Evolutionary conservation across 257 asterid genomes (phyloP), one percentile per base, ranked within the genome.

Genomic region (Galeopsis tetrahit): DNA sequence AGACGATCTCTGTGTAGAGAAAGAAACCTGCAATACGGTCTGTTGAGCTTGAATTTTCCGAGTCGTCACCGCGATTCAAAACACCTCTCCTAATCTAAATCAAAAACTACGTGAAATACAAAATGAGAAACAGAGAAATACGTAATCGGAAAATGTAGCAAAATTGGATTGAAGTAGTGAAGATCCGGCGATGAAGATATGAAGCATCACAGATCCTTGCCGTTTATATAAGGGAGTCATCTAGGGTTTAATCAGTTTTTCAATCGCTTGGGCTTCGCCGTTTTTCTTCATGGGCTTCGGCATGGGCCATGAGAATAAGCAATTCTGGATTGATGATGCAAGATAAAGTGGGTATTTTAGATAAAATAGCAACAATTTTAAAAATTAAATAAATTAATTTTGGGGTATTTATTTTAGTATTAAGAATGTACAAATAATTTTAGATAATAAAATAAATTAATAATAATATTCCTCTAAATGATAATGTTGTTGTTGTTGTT

Each of bases 1-100:
- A 28, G 7, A 13, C 56, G 38, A 71, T 64, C 71, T 63, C 77
- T 21, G 0, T 4, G 0, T 0, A 63, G 65, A 52, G 66, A 48
- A 0, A 63, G 6, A 36, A 43, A 63, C 77, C 77, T 62, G 77
- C 77, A 63, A 63, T 72, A 6, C 77, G 71, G 77, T 72, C 77
- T 72, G 71, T 72, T 73, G 77, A 73, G 77, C 77, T 73, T 73
- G 77, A 72, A 73, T 63, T 62, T 73, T 73, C 71, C 35, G 65
- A 73, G 77, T 73, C 71, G 66, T 72, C 77, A 63, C 77, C 2
- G 66, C 77, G 65, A 72, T 63, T 72, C n/a, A 2, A 10, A 57
- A 15, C 1, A 10, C 10, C 53, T 46, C 15, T 13, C 51, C 14
- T 44, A 44, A 10, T 44, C n/a, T 10, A 44, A 13, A 46, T 11